Evolutionary conservation across 768 basidiomycete species (phyloP), one percentile per base, ranked within the genome.

Genomic region (Mycena vulgaris): DNA sequence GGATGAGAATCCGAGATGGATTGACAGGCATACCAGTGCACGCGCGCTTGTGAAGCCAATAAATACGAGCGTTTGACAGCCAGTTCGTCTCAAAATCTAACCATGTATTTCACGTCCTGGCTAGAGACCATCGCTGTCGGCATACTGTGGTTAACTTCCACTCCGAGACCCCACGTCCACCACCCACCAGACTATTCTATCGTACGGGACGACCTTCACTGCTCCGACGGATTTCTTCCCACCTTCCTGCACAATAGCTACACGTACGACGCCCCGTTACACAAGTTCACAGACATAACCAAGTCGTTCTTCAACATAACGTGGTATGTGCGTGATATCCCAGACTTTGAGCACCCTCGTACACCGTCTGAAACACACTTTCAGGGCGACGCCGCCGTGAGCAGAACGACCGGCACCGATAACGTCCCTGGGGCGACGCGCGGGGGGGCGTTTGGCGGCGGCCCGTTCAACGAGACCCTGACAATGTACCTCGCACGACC

Each of bases 361-460:
- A 17, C 35, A n/a, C n/a, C n/a, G 17, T 19, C 47, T 19, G 8
- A 9, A 13, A 16, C 28, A 35, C 7, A 30, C 7, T 11, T 21
- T 2, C 45, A 72, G 70, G 56, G 7, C 10, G 45, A 37, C 25
- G 8, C 25, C 16, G 4, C 17, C 35, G 51, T 49, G 7, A 67
- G 13, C 53, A 30, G 8, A 28, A 73, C 68, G 6, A 70, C 64
- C 0, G 72, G 72, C 33, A 47, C 33, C 6, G 68, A 66, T 33
- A 73, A 73, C 55, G 61, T 67, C 31, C 68, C 68, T 9, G 72
- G 72, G n/a, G 68, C 72, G 11, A 70, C 65, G 14, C 72, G 72
- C 48, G 40, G 25, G 5, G 72, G 68, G 19, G 13, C 35, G 3
- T 35, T n/a, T 11, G 45, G 3, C 3, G 45, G 35, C 3, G 45